Percentiles rank a stretch among this genome's conserved stretches.
Evolutionary conservation across 176 grass and related monocot genomes (phyloP).

Genomic region (Zizania latifolia): DNA sequence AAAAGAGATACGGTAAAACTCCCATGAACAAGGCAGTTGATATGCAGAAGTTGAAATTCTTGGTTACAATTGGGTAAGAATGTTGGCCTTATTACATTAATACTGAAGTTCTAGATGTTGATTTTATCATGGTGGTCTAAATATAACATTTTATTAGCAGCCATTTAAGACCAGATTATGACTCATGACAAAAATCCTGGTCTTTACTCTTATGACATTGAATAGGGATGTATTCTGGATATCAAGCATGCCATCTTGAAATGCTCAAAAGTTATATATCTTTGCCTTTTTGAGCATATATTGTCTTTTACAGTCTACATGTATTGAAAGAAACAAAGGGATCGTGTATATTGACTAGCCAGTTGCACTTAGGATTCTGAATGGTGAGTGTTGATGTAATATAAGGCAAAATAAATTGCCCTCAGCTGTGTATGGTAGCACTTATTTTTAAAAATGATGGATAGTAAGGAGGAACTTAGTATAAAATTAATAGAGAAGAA

Average conservation of each 20-base stretch:
- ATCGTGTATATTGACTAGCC: not conserved
- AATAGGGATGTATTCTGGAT: not conserved
- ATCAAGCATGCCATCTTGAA: not conserved
- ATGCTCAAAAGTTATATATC: not conserved
- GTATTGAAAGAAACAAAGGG: not conserved
- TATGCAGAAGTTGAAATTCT: conserved; percentile 67
- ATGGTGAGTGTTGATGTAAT: not conserved
- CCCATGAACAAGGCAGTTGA: conserved; percentile 72
- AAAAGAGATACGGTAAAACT: conserved; percentile 72
- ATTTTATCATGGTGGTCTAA: not conserved
- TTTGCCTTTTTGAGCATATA: not conserved
- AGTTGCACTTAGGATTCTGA: not conserved
- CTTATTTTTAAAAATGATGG: too few relatives aligned
- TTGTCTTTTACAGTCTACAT: not conserved
- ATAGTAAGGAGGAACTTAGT: too few relatives aligned
- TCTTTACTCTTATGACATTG: not conserved
- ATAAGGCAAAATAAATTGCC: not conserved
- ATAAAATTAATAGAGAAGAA: too few relatives aligned
- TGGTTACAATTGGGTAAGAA: conserved; percentile 74
- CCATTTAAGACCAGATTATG: not conserved
- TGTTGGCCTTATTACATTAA: not conserved
- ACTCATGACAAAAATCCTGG: not conserved
- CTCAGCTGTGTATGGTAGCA: not conserved
- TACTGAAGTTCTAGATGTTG: not conserved
- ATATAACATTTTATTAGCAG: not conserved